These are phyloP conservation scores for Leccinum disarticulatum DNA, from an alignment of 768 basidiomycete genomes.

Conservation along the genomic window DNA sequence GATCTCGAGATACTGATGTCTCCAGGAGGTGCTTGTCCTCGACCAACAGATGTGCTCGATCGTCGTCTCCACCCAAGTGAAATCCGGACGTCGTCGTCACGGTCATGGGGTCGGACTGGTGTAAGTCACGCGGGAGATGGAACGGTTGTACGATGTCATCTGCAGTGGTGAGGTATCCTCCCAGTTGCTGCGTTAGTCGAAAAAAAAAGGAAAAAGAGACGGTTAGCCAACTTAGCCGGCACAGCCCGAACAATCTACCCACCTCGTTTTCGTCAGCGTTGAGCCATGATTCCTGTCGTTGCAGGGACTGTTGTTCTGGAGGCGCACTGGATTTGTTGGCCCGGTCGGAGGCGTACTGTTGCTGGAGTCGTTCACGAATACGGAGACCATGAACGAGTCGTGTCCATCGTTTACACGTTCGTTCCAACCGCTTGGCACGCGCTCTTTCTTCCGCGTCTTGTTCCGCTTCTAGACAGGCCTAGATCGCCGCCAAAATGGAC, in stretches of 20 bases:
- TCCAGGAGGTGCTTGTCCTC: not conserved
- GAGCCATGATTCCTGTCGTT: conserved; percentile 17
- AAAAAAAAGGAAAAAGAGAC: not conserved
- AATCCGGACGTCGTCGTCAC: conserved; percentile 9
- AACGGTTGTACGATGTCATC: conserved; percentile 75
- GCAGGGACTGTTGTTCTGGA: conserved; percentile 2
- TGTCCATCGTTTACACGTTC: conserved; percentile 84
- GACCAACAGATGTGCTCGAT: not conserved
- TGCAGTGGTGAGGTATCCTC: conserved; percentile 66
- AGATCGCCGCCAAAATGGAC: conserved; percentile 12
- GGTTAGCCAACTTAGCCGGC: conserved; percentile 14
- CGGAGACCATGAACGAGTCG: conserved; percentile 86
- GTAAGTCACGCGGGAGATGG: conserved; percentile 59
- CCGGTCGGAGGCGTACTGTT: conserved; percentile 56
- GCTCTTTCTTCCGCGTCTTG: conserved; percentile 77
- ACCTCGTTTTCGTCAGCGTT: conserved; percentile 27
- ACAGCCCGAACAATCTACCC: conserved; percentile 1
- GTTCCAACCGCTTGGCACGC: conserved; percentile 70
- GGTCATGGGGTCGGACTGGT: conserved; percentile 14
- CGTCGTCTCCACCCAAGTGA: not conserved
- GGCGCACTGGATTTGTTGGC: conserved; percentile 3
- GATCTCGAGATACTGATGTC: conserved; percentile 9
- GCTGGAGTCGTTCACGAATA: conserved; percentile 78
- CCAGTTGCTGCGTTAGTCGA: conserved; percentile 30
- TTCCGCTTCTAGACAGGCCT: conserved; percentile 88